Conservation (phyloP, 1,284 basidiomycete species). For the Binderoboletus segoi region DNA sequence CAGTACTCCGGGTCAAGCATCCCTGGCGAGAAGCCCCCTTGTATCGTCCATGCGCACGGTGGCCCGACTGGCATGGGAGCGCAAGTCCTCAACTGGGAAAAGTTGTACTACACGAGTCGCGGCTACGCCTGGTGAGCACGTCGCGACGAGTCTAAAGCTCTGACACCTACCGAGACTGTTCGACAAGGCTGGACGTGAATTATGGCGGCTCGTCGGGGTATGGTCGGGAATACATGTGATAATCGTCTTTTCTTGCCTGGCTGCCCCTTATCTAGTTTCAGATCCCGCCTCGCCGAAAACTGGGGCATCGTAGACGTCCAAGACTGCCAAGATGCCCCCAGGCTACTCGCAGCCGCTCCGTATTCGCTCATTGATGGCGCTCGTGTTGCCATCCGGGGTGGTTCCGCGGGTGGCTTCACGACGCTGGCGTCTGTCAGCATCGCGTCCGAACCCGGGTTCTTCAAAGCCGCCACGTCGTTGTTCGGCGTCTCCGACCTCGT, state of each 20-base stretch:
- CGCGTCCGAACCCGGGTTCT: slow-evolving; percentile 40
- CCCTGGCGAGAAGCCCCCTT: slow-evolving; percentile 31
- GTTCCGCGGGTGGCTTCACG: slow-evolving; percentile 66
- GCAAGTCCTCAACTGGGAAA: slow-evolving; percentile 31
- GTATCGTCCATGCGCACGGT: slow-evolving; percentile 32
- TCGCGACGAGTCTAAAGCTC: too few relatives aligned
- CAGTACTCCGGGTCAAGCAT: slow-evolving; percentile 31
- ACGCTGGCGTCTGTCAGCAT: slow-evolving; percentile 49
- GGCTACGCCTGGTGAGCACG: slow-evolving; percentile 36
- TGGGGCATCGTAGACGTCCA: slow-evolving; percentile 36
- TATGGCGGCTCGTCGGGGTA: slow-evolving; percentile 36
- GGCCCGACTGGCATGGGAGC: slow-evolving; percentile 30
- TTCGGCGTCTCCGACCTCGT: slow-evolving; percentile 61
- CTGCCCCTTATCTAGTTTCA: slow-evolving; percentile 6
- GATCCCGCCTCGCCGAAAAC: slow-evolving; percentile 31
- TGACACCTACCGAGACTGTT: background rate
- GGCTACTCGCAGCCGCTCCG: slow-evolving; percentile 22
- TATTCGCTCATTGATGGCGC: slow-evolving; percentile 36
- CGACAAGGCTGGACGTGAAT: slow-evolving; percentile 35
- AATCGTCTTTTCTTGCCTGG: background rate
- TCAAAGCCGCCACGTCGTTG: slow-evolving; percentile 36
- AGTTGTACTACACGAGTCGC: slow-evolving; percentile 37
- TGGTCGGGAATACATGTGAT: slow-evolving; percentile 35
- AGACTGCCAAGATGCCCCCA: slow-evolving; percentile 32
- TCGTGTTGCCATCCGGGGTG: slow-evolving; percentile 62